Evolutionary conservation across 306 rosid species (phyloP), one percentile per base, ranked within the genome.

Genomic region (Rosa lucieae): DNA sequence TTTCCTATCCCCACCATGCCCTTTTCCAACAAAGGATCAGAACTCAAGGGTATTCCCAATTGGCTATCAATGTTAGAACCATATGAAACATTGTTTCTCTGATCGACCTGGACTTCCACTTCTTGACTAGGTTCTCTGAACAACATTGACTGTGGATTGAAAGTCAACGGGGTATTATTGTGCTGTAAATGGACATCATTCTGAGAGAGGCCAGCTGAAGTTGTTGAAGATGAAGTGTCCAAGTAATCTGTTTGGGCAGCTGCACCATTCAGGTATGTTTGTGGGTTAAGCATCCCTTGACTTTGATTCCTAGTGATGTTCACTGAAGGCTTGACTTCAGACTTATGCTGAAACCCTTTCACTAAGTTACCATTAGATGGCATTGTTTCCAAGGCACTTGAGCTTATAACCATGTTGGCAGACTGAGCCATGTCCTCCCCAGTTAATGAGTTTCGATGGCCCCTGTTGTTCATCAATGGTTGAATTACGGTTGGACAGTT

Each of bases 221-320:
- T 89, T 15, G 97, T 94, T 20, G 99, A 95, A 81, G 99, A 95
- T 32, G 99, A 95, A 8, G 99, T 89, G 71, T 92, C 99, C 96
- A 95, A 87, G 91, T 86, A 95, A 84, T 95, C 98, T 26, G 96
- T 84, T 63, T 87, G 95, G 42, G 69, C 75, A 79, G 90, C 80
- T 8, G 85, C 78, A 66, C 86, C 77, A 47, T 77, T 92, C 70
- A 89, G 84, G 82, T 84, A 88, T 3, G 86, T 78, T 49, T 91
- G 97, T 71, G 85, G 87, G 10, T 82, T 59, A 47, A 93, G 86
- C 77, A 77, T 81, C 59, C 91, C 95, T 84, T 88, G 97, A 72
- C 79, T 89, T 81, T 85, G 98, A 85, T 49, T 94, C 86, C 86
- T 83, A 39, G 89, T 82, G 74, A 94, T 82, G 81, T 88, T 86